Percentiles rank a stretch among this genome's conserved stretches.
Conservation (phyloP, 768 basidiomycete species). For the Hirschioporus abietinus region DNA sequence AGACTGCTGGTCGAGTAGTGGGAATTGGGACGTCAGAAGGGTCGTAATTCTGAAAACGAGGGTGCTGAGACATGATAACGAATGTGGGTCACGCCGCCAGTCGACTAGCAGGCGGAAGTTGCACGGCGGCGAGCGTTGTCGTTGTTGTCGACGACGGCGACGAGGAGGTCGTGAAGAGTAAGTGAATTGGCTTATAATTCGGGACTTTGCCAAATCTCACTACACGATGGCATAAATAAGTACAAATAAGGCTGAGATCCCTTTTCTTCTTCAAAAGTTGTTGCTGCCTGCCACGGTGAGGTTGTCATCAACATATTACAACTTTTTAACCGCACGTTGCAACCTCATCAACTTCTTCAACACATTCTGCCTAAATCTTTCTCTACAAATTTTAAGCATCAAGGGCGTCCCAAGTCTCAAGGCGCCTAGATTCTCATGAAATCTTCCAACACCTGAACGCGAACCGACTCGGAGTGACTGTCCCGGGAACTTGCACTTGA, state of each 20-base stretch:
- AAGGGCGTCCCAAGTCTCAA: too few relatives aligned
- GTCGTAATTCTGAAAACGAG: slow-evolving; percentile 17
- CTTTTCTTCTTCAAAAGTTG: neutral
- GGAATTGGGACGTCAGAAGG: slow-evolving; percentile 62
- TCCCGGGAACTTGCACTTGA: neutral
- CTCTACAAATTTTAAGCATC: too few relatives aligned
- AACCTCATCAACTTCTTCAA: too few relatives aligned
- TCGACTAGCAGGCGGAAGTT: slow-evolving; percentile 14
- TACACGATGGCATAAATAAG: neutral
- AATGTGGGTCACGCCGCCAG: neutral
- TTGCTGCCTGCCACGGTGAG: neutral
- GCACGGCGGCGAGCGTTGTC: slow-evolving; percentile 19
- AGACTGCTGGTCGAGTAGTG: slow-evolving; percentile 47
- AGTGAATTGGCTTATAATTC: neutral
- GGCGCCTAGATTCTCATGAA: too few relatives aligned
- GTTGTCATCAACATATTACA: too few relatives aligned
- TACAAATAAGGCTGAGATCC: neutral
- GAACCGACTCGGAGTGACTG: neutral
- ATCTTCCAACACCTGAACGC: neutral
- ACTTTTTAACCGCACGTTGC: too few relatives aligned
- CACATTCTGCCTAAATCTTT: too few relatives aligned
- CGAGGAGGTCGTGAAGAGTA: neutral
- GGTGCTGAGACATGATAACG: slow-evolving; percentile 9
- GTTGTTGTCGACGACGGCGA: slow-evolving; percentile 11
- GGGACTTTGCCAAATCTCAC: neutral